Percentiles rank a stretch among this genome's conserved stretches.
These are phyloP conservation scores for Fusarium domesticum DNA, from an alignment of 2,329 filamentous ascomycete species.

Conservation along the genomic window DNA sequence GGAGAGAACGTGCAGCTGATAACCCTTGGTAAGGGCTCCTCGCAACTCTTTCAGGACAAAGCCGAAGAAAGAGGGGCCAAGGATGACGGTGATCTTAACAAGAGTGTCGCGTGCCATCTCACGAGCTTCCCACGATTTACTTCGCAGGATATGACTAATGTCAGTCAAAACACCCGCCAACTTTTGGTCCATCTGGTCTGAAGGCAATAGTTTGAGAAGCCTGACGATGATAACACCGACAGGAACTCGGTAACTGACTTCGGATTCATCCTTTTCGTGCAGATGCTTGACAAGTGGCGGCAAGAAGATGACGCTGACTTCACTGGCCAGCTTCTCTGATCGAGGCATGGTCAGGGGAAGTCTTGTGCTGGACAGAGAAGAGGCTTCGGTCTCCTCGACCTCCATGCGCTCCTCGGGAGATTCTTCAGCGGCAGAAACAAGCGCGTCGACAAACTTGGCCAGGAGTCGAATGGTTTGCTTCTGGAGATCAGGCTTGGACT, in stretches of 20 bases:
- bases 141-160: slow-evolving; percentile 88
- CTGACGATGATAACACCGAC: slow-evolving; percentile 88
- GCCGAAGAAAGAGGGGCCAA: slow-evolving; percentile 80
- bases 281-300: slow-evolving; percentile 80
- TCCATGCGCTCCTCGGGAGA: slow-evolving; percentile 42
- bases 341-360: slow-evolving; percentile 66
- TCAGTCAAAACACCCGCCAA: slow-evolving; percentile 85
- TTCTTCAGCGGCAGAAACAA: slow-evolving; percentile 56
- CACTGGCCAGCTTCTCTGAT: slow-evolving; percentile 63
- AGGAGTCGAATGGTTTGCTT: slow-evolving; percentile 84
- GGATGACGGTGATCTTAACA: slow-evolving; percentile 73
- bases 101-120: slow-evolving; percentile 90
- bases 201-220: slow-evolving; percentile 75
- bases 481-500: slow-evolving; percentile 75
- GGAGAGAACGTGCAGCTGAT: slow-evolving; percentile 91
- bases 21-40: slow-evolving; percentile 77
- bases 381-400: slow-evolving; percentile 34
- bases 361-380: slow-evolving; percentile 33
- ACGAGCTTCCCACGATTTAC: slow-evolving; percentile 80
- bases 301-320: slow-evolving; percentile 72
- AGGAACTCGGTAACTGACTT: slow-evolving; percentile 88
- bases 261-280: slow-evolving; percentile 91
- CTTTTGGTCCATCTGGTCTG: slow-evolving; percentile 67
- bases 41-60: slow-evolving; percentile 93
- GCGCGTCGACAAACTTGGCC: slow-evolving; percentile 74